Percentiles rank a stretch among this genome's conserved stretches.
These are phyloP conservation scores for Westerdykella aurantiaca DNA, from an alignment of 2,329 filamentous ascomycete species.

Conservation along the genomic window DNA sequence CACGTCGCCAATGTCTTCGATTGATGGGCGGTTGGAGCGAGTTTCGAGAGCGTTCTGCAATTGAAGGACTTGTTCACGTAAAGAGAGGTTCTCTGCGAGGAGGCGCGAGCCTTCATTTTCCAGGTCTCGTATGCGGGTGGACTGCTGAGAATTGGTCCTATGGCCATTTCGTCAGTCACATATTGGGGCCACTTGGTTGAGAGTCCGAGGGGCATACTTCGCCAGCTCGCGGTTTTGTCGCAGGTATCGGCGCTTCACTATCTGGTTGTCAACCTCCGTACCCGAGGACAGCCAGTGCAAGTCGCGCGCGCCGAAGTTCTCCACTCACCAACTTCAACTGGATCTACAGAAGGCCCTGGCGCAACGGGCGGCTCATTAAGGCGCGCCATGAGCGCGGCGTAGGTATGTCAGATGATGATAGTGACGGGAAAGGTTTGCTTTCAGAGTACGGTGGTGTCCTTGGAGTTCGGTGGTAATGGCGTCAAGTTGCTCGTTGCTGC, in stretches of 20 bases:
- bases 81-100: slow-evolving; percentile 70
- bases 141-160: slow-evolving; percentile 70
- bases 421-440: slow-evolving; percentile 5
- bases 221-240: slow-evolving; percentile 82
- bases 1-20: slow-evolving; percentile 63
- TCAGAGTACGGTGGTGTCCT: slow-evolving; percentile 1
- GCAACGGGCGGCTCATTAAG: slow-evolving; percentile 63
- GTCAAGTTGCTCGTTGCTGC: slow-evolving; percentile 26
- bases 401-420: slow-evolving; percentile 34
- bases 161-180: slow-evolving; percentile 6
- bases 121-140: slow-evolving; percentile 67
- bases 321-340: slow-evolving; percentile 63
- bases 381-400: slow-evolving; percentile 62
- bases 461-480: slow-evolving; percentile 4
- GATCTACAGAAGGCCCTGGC: slow-evolving; percentile 52
- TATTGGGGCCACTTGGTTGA: background rate
- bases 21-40: slow-evolving; percentile 53
- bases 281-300: slow-evolving; percentile 2
- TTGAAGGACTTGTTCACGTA: slow-evolving; percentile 64
- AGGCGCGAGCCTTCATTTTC: slow-evolving; percentile 70
- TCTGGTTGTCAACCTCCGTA: background rate
- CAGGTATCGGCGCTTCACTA: slow-evolving; percentile 73
- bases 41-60: slow-evolving; percentile 63
- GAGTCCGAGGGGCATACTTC: slow-evolving; percentile 32
- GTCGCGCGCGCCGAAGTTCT: slow-evolving; percentile 9